Percentiles rank a stretch among this genome's conserved stretches.
These are phyloP conservation scores for Daedaleopsis nitida DNA, from an alignment of 768 basidiomycete species.

Conservation along the genomic window DNA sequence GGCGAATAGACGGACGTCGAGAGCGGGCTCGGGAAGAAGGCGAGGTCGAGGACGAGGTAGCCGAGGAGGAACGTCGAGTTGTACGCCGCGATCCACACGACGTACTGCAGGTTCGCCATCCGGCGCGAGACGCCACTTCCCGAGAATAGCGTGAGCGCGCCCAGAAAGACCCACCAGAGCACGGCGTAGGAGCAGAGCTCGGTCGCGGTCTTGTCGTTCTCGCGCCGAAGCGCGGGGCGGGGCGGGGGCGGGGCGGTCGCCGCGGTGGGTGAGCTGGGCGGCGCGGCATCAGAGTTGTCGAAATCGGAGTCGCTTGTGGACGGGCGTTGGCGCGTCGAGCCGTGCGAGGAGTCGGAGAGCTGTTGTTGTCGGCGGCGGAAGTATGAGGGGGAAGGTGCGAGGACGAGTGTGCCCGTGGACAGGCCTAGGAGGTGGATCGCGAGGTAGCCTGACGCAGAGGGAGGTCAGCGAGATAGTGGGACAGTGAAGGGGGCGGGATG, in stretches of 20 bases:
- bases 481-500: conserved; percentile 3
- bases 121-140: conserved; percentile 56
- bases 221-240: conserved; percentile 41
- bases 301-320: conserved; percentile 24
- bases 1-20: conserved; percentile 37
- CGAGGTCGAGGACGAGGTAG: conserved; percentile 76
- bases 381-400: conserved; percentile 77
- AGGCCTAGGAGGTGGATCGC: conserved; percentile 87
- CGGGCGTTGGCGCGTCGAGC: conserved; percentile 1
- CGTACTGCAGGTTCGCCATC: conserved; percentile 82
- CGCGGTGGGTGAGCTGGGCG: not conserved
- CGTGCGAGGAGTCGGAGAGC: conserved; percentile 9
- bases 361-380: conserved; percentile 57
- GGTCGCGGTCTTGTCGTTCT: conserved; percentile 72
- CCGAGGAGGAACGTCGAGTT: conserved; percentile 84
- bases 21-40: conserved; percentile 56
- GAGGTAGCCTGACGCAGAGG: conserved; percentile 66
- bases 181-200: conserved; percentile 77
- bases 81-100: conserved; percentile 87
- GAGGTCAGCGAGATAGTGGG: not conserved
- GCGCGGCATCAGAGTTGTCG: conserved; percentile 9
- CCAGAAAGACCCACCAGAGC: conserved; percentile 75
- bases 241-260: conserved; percentile 11
- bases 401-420: conserved; percentile 75
- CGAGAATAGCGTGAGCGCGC: conserved; percentile 34